phyloP scores from a whole-genome alignment of 495 filamentous ascomycete species.

The Aspergillus panamensis region DNA sequence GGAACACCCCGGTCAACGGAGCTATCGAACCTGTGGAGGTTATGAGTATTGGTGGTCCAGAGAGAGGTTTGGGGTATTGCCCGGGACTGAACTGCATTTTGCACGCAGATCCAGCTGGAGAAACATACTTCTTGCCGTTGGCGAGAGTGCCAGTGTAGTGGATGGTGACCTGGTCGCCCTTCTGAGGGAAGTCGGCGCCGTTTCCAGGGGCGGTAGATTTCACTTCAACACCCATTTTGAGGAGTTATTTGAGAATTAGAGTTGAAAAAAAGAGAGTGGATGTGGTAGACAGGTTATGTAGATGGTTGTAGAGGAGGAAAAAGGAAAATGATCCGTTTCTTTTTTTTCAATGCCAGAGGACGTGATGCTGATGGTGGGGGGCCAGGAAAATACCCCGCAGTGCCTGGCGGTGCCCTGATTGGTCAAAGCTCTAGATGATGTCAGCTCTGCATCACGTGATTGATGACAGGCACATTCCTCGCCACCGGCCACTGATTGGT shows the following conservation, averaged over 20 bases:
- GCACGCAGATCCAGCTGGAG: slow-evolving; percentile 40
- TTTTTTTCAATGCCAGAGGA: neutral
- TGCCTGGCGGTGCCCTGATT: too few relatives aligned
- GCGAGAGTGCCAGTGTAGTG: slow-evolving; percentile 82
- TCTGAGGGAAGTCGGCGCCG: slow-evolving; percentile 51
- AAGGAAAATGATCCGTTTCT: neutral
- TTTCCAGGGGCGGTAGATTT: slow-evolving; percentile 46
- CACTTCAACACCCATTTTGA: slow-evolving; percentile 56
- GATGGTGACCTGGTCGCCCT: slow-evolving; percentile 68
- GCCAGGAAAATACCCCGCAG: too few relatives aligned
- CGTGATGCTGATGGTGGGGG: too few relatives aligned
- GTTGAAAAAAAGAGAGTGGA: slow-evolving; percentile 4
- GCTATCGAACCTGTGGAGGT: slow-evolving; percentile 66
- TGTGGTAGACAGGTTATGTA: too few relatives aligned
- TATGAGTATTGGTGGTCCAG: neutral
- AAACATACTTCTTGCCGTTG: slow-evolving; percentile 46
- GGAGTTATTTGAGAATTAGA: slow-evolving; percentile 9
- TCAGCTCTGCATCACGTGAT: too few relatives aligned
- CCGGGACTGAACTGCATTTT: slow-evolving; percentile 38
- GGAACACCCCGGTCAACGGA: slow-evolving; percentile 56
- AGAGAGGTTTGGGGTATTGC: neutral
- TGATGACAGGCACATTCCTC: too few relatives aligned
- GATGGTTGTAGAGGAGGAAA: neutral
- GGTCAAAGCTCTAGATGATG: too few relatives aligned
- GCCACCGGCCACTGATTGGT: too few relatives aligned